phyloP scores from a whole-genome alignment of 257 asterid species.

The Solanum sejunctum region DNA sequence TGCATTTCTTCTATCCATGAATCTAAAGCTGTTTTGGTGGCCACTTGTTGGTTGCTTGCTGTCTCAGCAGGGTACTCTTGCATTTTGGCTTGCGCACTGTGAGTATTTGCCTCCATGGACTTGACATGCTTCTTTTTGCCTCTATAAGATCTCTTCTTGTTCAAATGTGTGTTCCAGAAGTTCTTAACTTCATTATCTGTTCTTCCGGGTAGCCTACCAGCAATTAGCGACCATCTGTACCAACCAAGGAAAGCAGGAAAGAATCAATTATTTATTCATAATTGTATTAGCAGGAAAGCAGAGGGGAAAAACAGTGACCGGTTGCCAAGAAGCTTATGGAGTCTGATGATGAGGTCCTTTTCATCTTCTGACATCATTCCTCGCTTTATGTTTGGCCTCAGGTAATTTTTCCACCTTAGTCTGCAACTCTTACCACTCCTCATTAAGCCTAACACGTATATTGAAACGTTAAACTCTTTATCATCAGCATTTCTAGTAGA shows the following conservation, averaged over 20 bases:
- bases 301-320: constrained; percentile 15
- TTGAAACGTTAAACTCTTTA: neutral
- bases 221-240: constrained; percentile 46
- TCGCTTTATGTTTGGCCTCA: constrained; percentile 53
- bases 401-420: constrained; percentile 55
- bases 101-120: neutral
- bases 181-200: constrained; percentile 54
- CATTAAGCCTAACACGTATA: constrained; percentile 24
- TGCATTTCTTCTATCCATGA: constrained; percentile 7
- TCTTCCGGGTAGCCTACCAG: constrained; percentile 53
- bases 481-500: neutral
- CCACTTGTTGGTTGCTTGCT: constrained; percentile 1
- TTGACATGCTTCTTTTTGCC: neutral
- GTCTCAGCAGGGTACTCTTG: neutral
- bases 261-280: neutral
- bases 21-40: neutral
- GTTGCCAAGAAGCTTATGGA: constrained; percentile 60
- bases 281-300: neutral
- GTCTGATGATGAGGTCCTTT: constrained; percentile 48
- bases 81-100: neutral
- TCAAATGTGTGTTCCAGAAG: constrained; percentile 62
- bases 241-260: neutral
- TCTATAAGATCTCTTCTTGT: constrained; percentile 26
- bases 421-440: constrained; percentile 48
- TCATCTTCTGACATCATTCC: constrained; percentile 51